Evolutionary conservation across 106 monocot species (phyloP).

Genomic region (Xerophyta viscosa): DNA sequence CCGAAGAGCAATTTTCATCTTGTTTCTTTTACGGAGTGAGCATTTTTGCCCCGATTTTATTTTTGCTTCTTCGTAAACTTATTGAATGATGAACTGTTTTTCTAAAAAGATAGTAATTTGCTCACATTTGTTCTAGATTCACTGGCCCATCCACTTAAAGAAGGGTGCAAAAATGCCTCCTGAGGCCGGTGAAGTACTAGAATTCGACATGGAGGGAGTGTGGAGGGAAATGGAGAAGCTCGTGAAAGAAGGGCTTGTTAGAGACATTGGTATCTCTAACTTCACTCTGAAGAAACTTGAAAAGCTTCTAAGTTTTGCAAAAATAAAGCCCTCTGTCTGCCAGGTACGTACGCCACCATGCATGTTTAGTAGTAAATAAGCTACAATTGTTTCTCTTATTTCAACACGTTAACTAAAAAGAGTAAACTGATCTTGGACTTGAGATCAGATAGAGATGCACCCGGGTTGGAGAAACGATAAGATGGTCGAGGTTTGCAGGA

Average conservation of each 20-base stretch:
- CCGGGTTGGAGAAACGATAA: constrained; percentile 59
- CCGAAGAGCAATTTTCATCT: too few species aligned
- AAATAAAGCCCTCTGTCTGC: constrained; percentile 38
- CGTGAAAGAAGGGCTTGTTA: constrained; percentile 39
- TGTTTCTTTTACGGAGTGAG: too few species aligned
- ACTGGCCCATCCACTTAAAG: constrained; percentile 52
- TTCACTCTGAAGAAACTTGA: constrained; percentile 43
- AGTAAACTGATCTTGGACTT: too few species aligned
- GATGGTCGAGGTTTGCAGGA: constrained; percentile 38
- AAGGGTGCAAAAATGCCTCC: constrained; percentile 40
- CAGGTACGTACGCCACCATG: too few species aligned
- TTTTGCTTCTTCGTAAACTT: too few species aligned
- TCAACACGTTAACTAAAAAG: too few species aligned
- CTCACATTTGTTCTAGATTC: too few species aligned
- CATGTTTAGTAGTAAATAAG: too few species aligned
- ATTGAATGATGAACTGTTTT: too few species aligned
- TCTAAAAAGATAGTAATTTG: too few species aligned
- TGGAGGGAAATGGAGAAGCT: constrained; percentile 65
- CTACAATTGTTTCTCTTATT: too few species aligned
- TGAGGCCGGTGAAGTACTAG: constrained; percentile 28
- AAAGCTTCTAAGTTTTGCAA: constrained; percentile 21
- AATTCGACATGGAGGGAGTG: constrained; percentile 58
- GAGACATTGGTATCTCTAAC: constrained; percentile 49
- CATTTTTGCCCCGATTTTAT: too few species aligned
- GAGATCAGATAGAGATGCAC: constrained; percentile 57